Conservation (phyloP, 23 red algal genomes). For the Gracilaria vermiculophylla region DNA sequence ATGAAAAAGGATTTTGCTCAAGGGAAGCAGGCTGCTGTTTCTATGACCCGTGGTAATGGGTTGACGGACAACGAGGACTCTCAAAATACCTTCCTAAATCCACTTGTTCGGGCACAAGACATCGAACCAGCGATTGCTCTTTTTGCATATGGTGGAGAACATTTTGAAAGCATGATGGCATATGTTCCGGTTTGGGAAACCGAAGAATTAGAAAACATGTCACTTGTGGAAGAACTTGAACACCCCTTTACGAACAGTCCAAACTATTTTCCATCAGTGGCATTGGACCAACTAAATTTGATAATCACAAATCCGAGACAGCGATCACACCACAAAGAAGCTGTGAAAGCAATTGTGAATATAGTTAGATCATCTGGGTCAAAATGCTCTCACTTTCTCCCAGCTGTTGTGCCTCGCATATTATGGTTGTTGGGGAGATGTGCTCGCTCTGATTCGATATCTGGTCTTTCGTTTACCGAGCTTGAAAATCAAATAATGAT, state of each 20-base stretch:
- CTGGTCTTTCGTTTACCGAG: conserved; percentile 16
- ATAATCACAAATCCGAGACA: conserved; percentile 75
- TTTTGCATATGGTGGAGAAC: conserved; percentile 22
- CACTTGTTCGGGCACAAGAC: background rate
- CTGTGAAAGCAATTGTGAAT: conserved; percentile 73
- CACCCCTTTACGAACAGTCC: conserved; percentile 94
- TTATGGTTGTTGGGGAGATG: conserved; percentile 77
- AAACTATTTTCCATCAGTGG: conserved; percentile 93
- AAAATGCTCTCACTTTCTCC: conserved; percentile 84
- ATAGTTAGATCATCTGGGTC: conserved; percentile 72
- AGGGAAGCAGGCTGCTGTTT: background rate
- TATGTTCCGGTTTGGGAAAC: conserved; percentile 42
- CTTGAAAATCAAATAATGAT: conserved; percentile 80
- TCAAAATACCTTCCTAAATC: background rate
- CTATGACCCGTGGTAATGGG: background rate
- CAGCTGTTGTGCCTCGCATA: conserved; percentile 84
- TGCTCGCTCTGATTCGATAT: background rate
- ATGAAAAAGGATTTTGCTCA: background rate
- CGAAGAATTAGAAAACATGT: conserved; percentile 50
- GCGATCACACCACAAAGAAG: conserved; percentile 72
- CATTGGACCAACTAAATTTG: conserved; percentile 84
- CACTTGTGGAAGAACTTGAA: conserved; percentile 75
- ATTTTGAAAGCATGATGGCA: background rate
- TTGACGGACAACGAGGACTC: background rate
- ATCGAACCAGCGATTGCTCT: conserved; percentile 7